phyloP scores from a whole-genome alignment of 1,284 basidiomycete species.

The Phenoliferia sp. region DNA sequence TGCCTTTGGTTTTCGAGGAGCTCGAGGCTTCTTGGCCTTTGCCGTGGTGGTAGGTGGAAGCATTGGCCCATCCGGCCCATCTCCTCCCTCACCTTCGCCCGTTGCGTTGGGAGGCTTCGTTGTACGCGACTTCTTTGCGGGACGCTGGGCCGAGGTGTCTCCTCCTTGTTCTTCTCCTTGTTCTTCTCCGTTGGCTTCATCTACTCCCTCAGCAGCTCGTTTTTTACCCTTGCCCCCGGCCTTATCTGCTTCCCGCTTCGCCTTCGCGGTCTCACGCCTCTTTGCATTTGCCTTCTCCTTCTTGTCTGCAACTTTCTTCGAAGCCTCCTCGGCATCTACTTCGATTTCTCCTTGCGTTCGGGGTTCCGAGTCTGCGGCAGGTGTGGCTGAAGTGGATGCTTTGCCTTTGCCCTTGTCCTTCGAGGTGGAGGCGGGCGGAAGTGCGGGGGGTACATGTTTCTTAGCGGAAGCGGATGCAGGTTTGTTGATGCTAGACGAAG shows the following conservation, averaged over 20 bases:
- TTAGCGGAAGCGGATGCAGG: background rate
- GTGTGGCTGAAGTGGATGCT: background rate
- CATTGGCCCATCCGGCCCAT: background rate
- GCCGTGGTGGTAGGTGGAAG: background rate
- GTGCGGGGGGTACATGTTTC: background rate
- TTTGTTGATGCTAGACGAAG: background rate
- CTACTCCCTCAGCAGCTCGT: background rate
- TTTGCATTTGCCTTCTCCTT: background rate
- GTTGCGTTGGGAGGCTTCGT: background rate
- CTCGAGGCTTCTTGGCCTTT: background rate
- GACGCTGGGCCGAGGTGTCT: background rate
- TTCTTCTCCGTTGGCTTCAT: background rate
- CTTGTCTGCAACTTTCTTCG: background rate
- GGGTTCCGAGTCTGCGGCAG: background rate
- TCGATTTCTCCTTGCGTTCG: slow-evolving; percentile 3
- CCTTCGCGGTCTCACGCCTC: background rate
- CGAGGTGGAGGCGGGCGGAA: background rate
- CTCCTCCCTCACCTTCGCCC: background rate
- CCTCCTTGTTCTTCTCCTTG: background rate
- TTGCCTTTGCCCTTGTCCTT: background rate
- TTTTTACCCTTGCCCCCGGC: background rate
- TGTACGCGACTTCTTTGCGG: slow-evolving; percentile 3
- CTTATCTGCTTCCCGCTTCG: background rate
- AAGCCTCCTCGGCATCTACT: background rate
- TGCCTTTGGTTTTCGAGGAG: background rate